Evolutionary conservation across 1,284 basidiomycete genomes (phyloP).

Genomic region (Cutaneotrichosporon curvatum): DNA sequence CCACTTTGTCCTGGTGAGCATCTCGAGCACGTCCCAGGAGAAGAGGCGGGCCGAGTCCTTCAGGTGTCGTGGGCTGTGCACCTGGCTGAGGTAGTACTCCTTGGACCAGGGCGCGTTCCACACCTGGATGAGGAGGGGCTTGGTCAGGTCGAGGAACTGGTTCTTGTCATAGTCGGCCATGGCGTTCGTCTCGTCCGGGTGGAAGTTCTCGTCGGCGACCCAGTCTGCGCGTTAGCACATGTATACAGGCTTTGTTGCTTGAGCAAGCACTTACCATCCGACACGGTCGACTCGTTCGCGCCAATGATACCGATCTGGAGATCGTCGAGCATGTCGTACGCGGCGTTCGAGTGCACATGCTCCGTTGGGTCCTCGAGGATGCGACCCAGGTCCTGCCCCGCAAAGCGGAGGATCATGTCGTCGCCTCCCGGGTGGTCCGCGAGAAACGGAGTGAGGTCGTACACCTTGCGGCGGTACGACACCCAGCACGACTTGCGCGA

Average conservation of each 20-base stretch:
- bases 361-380: conserved; percentile 77
- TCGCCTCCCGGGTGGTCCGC: conserved; percentile 51
- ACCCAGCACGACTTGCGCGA: conserved; percentile 38
- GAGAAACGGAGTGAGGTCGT: conserved; percentile 50
- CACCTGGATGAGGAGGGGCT: conserved; percentile 56
- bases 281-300: conserved; percentile 63
- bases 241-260: neutral
- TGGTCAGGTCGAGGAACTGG: conserved; percentile 84
- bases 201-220: conserved; percentile 78
- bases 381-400: conserved; percentile 72
- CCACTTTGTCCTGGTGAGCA: conserved; percentile 86
- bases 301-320: conserved; percentile 75
- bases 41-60: conserved; percentile 82
- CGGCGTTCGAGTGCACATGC: conserved; percentile 88
- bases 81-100: conserved; percentile 91
- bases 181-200: conserved; percentile 77
- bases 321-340: conserved; percentile 87
- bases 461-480: conserved; percentile 47
- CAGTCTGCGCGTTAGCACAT: conserved; percentile 56
- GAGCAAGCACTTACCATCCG: conserved; percentile 57
- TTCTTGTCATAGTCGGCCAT: conserved; percentile 74
- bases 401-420: conserved; percentile 55
- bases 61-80: conserved; percentile 91
- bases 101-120: conserved; percentile 55
- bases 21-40: conserved; percentile 72